Percentiles rank a stretch among this genome's conserved stretches.
phyloP scores from a whole-genome alignment of 169 alveolate species.

The Eimeria praecox region DNA sequence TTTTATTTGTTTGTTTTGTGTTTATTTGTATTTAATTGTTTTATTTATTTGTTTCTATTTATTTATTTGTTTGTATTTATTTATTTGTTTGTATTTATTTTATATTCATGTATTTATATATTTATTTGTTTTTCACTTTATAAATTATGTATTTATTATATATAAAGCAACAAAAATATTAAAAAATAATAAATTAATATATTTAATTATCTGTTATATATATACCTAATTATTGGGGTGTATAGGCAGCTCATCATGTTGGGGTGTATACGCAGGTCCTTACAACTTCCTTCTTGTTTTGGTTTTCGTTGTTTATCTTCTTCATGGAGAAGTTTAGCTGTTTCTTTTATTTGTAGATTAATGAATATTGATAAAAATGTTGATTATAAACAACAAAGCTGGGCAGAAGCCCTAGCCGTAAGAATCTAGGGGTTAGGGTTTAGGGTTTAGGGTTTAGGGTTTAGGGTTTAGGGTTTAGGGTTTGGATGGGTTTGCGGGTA shows the following conservation, averaged over 20 bases:
- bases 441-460: constrained; percentile 26
- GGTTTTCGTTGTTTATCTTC: neutral
- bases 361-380: neutral
- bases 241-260: neutral
- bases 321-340: neutral
- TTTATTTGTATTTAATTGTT: neutral
- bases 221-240: neutral
- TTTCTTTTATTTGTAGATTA: constrained; percentile 8
- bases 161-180: too few relatives aligned
- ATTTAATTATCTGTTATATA: too few relatives aligned
- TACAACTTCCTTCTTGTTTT: neutral
- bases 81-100: neutral
- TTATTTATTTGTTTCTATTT: neutral
- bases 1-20: too few relatives aligned
- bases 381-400: constrained; percentile 34
- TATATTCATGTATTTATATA: neutral
- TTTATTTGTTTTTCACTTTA: neutral
- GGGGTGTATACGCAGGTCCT: constrained; percentile 13
- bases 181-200: too few relatives aligned
- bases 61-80: neutral
- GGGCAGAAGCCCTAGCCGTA: constrained; percentile 49
- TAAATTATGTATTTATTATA: too few relatives aligned
- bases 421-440: constrained; percentile 33
- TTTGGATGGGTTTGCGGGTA: neutral
- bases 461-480: neutral